Percentiles rank a stretch among this genome's conserved stretches.
phyloP scores from a whole-genome alignment of 78 protist species.

The Trichosphaerium sp. region DNA sequence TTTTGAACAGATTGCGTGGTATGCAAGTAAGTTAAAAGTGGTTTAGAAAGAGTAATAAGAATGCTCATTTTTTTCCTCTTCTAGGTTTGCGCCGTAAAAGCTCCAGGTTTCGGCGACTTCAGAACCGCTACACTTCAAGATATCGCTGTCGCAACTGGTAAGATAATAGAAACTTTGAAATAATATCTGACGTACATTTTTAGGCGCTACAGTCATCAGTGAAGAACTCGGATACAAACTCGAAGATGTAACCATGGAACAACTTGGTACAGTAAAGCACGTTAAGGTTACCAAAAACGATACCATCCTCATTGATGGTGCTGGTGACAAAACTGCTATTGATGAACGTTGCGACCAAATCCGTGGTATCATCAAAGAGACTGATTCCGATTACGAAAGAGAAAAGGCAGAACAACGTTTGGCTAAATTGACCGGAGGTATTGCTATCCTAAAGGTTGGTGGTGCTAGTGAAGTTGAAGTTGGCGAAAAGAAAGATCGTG shows the following conservation, averaged over 20 bases:
- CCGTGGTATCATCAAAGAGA: constrained; percentile 50
- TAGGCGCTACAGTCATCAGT: constrained; percentile 30
- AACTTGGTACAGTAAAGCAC: constrained; percentile 81
- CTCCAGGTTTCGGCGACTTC: constrained; percentile 99
- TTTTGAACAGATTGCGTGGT: constrained; percentile 85
- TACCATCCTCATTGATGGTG: constrained; percentile 90
- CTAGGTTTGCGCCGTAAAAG: constrained; percentile 90
- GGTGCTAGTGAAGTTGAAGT: constrained; percentile 98
- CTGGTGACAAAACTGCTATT: constrained; percentile 69
- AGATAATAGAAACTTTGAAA: constrained; percentile 10
- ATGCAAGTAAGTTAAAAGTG: constrained; percentile 34
- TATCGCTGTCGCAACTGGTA: constrained; percentile 93
- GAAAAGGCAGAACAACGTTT: constrained; percentile 90
- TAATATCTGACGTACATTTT: not conserved
- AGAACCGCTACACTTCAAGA: constrained; percentile 89
- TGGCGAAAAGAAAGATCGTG: constrained; percentile 96
- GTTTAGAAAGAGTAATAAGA: too few species aligned
- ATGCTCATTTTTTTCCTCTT: too few species aligned
- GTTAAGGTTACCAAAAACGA: constrained; percentile 74
- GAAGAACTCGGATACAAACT: constrained; percentile 46
- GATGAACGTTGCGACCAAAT: constrained; percentile 78
- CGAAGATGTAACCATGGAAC: constrained; percentile 31
- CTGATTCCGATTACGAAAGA: constrained; percentile 71
- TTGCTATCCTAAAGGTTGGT: constrained; percentile 96
- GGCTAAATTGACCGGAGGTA: constrained; percentile 95